These are phyloP conservation scores for Cichorium intybus DNA, from an alignment of 140 eudicot species.

Conservation along the genomic window DNA sequence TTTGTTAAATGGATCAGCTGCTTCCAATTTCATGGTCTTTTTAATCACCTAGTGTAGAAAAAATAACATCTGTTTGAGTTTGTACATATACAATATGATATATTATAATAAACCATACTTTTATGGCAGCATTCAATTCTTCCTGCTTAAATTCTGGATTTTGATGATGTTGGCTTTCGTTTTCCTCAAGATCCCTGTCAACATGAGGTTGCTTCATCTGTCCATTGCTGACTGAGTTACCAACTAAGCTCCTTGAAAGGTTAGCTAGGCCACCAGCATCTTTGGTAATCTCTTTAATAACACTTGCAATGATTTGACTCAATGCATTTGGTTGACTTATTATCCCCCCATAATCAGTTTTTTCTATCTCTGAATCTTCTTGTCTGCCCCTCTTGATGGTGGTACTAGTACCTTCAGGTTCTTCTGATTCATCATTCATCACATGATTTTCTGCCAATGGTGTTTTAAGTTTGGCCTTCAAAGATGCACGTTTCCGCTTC, in stretches of 20 bases:
- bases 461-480: not conserved
- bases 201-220: conserved; percentile 32
- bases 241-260: conserved; percentile 47
- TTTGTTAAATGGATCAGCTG: conserved; percentile 63
- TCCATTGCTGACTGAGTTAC: conserved; percentile 32
- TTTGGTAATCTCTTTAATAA: conserved; percentile 34
- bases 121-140: conserved; percentile 55
- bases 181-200: conserved; percentile 34
- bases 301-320: conserved; percentile 39
- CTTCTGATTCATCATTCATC: not conserved
- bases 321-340: conserved; percentile 43
- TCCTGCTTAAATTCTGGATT: conserved; percentile 42
- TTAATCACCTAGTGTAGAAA: conserved; percentile 44
- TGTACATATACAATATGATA: not conserved
- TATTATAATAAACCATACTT: conserved; percentile 37
- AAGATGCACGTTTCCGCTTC: not conserved
- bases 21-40: conserved; percentile 72
- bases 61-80: not conserved
- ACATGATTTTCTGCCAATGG: not conserved
- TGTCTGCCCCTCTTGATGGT: not conserved
- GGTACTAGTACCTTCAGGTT: not conserved
- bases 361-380: conserved; percentile 3
- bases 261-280: conserved; percentile 51
- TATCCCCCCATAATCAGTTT: conserved; percentile 25
- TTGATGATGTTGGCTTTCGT: conserved; percentile 23